These are phyloP conservation scores for Lachancea waltii DNA, from an alignment of 805 yeast genomes.

Conservation along the genomic window DNA sequence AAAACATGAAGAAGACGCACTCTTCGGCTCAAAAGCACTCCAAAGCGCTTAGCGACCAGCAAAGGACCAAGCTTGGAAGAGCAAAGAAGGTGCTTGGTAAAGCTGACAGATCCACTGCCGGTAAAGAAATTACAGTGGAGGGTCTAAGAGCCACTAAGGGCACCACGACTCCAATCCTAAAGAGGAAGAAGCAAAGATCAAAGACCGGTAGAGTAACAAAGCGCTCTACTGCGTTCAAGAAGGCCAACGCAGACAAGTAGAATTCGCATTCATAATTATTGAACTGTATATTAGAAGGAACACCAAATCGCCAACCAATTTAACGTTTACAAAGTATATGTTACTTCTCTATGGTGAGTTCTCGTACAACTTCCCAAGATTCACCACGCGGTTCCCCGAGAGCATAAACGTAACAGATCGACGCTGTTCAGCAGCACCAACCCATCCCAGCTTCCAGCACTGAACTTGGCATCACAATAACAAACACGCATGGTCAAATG, in stretches of 20 bases:
- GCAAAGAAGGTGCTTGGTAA: slow-evolving; percentile 70
- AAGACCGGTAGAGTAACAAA: slow-evolving; percentile 43
- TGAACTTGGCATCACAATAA: no score
- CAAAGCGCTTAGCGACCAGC: slow-evolving; percentile 49
- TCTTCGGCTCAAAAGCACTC: slow-evolving; percentile 11
- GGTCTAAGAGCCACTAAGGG: slow-evolving; percentile 77
- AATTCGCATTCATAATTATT: background rate
- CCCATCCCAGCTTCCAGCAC: no score
- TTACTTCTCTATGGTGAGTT: no score
- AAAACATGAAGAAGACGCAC: slow-evolving; percentile 33
- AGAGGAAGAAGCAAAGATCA: slow-evolving; percentile 42
- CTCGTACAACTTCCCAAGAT: no score
- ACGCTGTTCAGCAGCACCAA: no score
- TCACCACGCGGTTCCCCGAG: no score
- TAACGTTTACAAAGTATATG: no score
- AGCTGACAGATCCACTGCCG: slow-evolving; percentile 69
- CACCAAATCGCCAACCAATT: no score
- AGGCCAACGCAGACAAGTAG: slow-evolving; percentile 17
- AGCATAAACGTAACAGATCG: no score
- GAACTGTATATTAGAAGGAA: slow-evolving; percentile 2
- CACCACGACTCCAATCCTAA: slow-evolving; percentile 54
- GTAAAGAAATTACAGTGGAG: slow-evolving; percentile 51
- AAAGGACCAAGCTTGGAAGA: slow-evolving; percentile 73
- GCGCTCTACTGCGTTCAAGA: slow-evolving; percentile 39
- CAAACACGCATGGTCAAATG: no score